Evolutionary conservation across 116 monocot species (phyloP).

Genomic region (Cymodocea nodosa): DNA sequence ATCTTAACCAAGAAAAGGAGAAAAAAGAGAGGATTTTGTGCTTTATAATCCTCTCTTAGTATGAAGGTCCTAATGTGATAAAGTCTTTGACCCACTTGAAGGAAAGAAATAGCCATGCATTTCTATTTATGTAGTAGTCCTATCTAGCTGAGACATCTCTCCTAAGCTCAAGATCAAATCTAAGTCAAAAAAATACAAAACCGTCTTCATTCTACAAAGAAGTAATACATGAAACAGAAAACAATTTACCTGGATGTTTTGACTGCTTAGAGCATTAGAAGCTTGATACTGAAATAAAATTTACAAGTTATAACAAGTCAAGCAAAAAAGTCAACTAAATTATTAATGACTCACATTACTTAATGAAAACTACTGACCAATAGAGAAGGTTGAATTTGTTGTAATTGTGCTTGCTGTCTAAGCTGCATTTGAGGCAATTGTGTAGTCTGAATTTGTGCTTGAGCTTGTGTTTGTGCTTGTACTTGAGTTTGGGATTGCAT

Average conservation of each 20-base stretch:
- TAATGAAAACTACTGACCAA: conserved; percentile 22
- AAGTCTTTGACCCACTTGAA: no score
- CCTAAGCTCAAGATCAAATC: no score
- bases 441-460: conserved; percentile 21
- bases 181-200: no score
- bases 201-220: no score
- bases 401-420: conserved; percentile 58
- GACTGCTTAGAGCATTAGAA: conserved; percentile 34
- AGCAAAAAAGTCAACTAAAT: background rate
- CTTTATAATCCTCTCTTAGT: no score
- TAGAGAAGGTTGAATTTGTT: conserved; percentile 39
- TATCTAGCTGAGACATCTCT: no score
- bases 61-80: no score
- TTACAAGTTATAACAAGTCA: conserved; percentile 1
- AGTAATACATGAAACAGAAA: background rate
- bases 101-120: no score
- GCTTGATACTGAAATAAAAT: conserved; percentile 42
- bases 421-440: conserved; percentile 61
- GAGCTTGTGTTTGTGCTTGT: no score
- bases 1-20: no score
- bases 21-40: no score
- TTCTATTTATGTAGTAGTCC: no score
- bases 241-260: conserved; percentile 45
- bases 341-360: background rate
- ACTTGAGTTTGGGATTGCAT: conserved; percentile 16